Evolutionary conservation across 2,329 filamentous ascomycete species (phyloP).

Genomic region (Acrocalymma vagum): DNA sequence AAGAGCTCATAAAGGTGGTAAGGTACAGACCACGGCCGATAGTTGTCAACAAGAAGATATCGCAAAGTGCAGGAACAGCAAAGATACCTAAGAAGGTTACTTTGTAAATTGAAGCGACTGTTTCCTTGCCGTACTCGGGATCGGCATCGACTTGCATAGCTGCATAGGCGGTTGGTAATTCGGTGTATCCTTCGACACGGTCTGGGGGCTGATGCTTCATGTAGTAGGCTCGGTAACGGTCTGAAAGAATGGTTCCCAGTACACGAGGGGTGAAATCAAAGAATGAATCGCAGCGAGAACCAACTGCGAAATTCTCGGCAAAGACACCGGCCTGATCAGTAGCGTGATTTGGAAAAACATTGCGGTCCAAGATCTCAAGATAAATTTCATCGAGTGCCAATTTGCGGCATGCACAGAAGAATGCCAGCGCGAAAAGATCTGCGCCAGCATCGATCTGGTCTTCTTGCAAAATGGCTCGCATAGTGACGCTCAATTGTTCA

Average conservation of each 20-base stretch:
- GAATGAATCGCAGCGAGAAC: conserved; percentile 67
- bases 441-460: conserved; percentile 27
- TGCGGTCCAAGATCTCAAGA: conserved; percentile 66
- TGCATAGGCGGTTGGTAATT: conserved; percentile 56
- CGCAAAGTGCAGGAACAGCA: conserved; percentile 66
- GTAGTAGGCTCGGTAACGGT: conserved; percentile 45
- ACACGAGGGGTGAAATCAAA: conserved; percentile 56
- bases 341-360: conserved; percentile 64
- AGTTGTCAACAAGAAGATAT: conserved; percentile 64
- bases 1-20: conserved; percentile 61
- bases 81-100: conserved; percentile 66
- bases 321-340: conserved; percentile 68
- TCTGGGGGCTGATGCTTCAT: conserved; percentile 51
- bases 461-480: conserved; percentile 11
- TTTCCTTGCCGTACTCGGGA: conserved; percentile 46
- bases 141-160: conserved; percentile 58
- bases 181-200: conserved; percentile 53
- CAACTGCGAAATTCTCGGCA: conserved; percentile 66
- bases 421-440: conserved; percentile 61
- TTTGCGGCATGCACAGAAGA: conserved; percentile 64
- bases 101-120: conserved; percentile 52
- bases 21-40: conserved; percentile 66
- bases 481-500: conserved; percentile 11
- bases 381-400: conserved; percentile 67
- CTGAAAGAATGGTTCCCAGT: conserved; percentile 20